Base-by-base conservation (phyloP, 352 stramenopile genomes). In the Salisapilia sapeloensis region DNA sequence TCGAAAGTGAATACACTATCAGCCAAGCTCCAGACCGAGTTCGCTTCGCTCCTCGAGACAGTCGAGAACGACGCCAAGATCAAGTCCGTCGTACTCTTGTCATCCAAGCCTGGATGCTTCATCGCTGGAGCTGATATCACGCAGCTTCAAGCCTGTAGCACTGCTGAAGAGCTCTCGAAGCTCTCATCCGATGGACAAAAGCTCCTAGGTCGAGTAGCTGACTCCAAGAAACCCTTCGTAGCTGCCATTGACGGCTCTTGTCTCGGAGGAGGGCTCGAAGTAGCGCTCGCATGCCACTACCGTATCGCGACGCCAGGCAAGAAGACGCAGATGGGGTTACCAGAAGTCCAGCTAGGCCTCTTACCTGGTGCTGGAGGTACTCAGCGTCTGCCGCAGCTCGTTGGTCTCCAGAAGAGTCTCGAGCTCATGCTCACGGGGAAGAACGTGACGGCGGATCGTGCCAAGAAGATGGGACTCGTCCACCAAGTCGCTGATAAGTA, bases 371-470 rank as follows among this genome's bases (percentile, higher is more conserved):
- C 95, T 35, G 94, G 92, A n/a, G 94, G 94, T 27, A 98, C 93
- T 4, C 93, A 99, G 53, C 93, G 96, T 18, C 58, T 99, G 17
- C 90, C 84, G 1, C 71, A 89, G 32, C 59, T 97, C 4, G 80
- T 98, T 12, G 94, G 94, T 7, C 62, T 96, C 20, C 62, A 90
- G 24, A 66, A 72, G 23, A 89, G 89, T 12, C 67, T 99, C 50
- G 90, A 97, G 49, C 96, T 98, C 81, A 98, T 98, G 78, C 64
- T 98, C 21, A 98, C 79, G 4, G 94, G 93, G 46, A 97, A 97
- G 52, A 93, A 96, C 42, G 79, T 98, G 31, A 72, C 77, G 29
- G 70, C 93, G 0, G 80, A 95, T 56, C 95, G 96, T 51, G 94
- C 94, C 4, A 93, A 96, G 48, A 97, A 97, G 50, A 94, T 98